Evolutionary conservation across 2,329 filamentous ascomycete genomes (phyloP).

Genomic region (Cladosporium sp.): DNA sequence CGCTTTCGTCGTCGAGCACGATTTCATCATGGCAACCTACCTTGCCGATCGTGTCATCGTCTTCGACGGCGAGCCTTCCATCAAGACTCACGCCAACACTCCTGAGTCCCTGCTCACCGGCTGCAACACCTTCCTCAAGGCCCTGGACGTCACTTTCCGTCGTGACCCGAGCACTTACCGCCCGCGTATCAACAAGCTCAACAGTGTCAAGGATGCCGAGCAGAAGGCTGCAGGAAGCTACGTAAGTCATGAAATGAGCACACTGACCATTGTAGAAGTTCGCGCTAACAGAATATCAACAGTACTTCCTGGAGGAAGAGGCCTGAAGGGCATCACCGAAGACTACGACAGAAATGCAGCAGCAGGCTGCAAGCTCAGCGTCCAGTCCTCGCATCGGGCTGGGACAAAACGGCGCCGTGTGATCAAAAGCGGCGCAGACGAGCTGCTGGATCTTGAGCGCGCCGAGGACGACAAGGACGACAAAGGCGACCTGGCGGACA

Average conservation of each 20-base stretch:
- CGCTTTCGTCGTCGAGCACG: slow-evolving; percentile 98
- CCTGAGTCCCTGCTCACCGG: slow-evolving; percentile 92
- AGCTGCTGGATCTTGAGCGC: slow-evolving; percentile 60
- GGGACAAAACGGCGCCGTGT: slow-evolving; percentile 35
- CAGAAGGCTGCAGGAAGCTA: slow-evolving; percentile 94
- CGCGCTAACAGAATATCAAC: slow-evolving; percentile 56
- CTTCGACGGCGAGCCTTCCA: slow-evolving; percentile 90
- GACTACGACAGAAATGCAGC: slow-evolving; percentile 32
- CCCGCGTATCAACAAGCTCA: slow-evolving; percentile 96
- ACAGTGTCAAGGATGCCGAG: slow-evolving; percentile 95
- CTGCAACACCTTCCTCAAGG: slow-evolving; percentile 96
- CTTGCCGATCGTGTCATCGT: slow-evolving; percentile 94
- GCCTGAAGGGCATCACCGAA: slow-evolving; percentile 63
- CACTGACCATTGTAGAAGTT: background rate
- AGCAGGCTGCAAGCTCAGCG: slow-evolving; percentile 18
- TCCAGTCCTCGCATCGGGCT: slow-evolving; percentile 14
- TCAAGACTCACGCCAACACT: slow-evolving; percentile 81
- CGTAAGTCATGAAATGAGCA: slow-evolving; percentile 54
- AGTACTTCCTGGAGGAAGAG: slow-evolving; percentile 82
- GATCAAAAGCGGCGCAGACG: slow-evolving; percentile 49
- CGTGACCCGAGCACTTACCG: slow-evolving; percentile 95
- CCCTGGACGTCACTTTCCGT: slow-evolving; percentile 96
- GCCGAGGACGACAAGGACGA: slow-evolving; percentile 63
- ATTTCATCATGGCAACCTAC: slow-evolving; percentile 94
- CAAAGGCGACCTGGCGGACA: slow-evolving; percentile 24